Conservation (phyloP, 805 yeast genomes). For the Sungouiella blattae region DNA sequence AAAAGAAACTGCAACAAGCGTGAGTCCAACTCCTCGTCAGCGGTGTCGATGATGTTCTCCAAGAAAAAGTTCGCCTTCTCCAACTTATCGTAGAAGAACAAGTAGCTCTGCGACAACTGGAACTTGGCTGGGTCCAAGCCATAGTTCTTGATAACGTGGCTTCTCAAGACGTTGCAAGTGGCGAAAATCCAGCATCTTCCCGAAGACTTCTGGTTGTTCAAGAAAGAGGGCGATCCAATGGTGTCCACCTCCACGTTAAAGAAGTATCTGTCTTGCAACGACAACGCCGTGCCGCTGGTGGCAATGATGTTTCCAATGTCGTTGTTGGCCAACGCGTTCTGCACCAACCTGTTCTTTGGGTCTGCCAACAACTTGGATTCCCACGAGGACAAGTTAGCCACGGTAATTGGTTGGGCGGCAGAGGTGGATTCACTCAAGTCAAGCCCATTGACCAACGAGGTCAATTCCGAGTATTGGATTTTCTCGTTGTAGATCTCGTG, state of each 20-base stretch:
- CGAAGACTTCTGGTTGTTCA: conserved; percentile 61
- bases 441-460: conserved; percentile 4
- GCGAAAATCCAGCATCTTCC: conserved; percentile 94
- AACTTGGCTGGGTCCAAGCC: conserved; percentile 51
- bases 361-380: conserved; percentile 41
- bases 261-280: conserved; percentile 26
- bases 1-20: conserved; percentile 66
- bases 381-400: conserved; percentile 40
- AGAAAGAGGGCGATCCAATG: conserved; percentile 33
- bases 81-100: conserved; percentile 81
- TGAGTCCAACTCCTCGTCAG: conserved; percentile 62
- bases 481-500: not conserved
- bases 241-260: conserved; percentile 35
- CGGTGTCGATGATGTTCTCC: conserved; percentile 71
- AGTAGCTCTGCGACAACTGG: conserved; percentile 73
- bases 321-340: conserved; percentile 51
- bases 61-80: conserved; percentile 81
- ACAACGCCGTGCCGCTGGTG: conserved; percentile 19
- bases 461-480: not conserved
- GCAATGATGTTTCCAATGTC: conserved; percentile 42
- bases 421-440: conserved; percentile 2
- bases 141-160: conserved; percentile 57
- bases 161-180: conserved; percentile 67
- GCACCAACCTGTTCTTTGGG: conserved; percentile 50
- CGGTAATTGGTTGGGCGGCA: conserved; percentile 7